A percentile compares a stretch with the other conserved stretches of the same genome.
These are phyloP conservation scores for Zarea fungicola DNA, from an alignment of 2,329 filamentous ascomycete genomes.

Conservation along the genomic window DNA sequence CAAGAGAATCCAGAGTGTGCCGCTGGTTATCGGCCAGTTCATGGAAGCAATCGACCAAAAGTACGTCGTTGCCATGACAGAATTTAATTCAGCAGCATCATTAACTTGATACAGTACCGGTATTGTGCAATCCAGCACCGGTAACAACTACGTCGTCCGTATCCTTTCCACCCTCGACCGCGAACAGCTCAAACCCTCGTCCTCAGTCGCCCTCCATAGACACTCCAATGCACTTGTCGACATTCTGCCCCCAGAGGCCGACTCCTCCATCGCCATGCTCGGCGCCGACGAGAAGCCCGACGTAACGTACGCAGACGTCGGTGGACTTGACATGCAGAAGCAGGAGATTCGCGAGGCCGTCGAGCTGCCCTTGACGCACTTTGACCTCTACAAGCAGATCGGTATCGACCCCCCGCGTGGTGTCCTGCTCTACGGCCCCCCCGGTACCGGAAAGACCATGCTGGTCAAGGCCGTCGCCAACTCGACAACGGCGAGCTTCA, in stretches of 20 bases:
- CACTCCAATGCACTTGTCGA: constrained; percentile 98
- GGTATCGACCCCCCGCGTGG: constrained; percentile 97
- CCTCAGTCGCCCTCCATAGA: constrained; percentile 92
- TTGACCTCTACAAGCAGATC: constrained; percentile 98
- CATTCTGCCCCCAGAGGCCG: constrained; percentile 96
- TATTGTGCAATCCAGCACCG: constrained; percentile 96
- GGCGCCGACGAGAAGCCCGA: constrained; percentile 96
- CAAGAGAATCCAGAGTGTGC: constrained; percentile 98
- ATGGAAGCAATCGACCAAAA: constrained; percentile 99
- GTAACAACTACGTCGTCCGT: constrained; percentile 97
- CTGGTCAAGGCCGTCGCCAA: constrained; percentile 97
- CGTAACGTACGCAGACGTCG: constrained; percentile 95
- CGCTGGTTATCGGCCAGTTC: constrained; percentile 96
- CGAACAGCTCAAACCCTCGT: constrained; percentile 95
- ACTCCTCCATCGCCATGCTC: constrained; percentile 98
- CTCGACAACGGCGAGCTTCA: constrained; percentile 96
- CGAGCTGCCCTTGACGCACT: constrained; percentile 92
- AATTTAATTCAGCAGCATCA: constrained; percentile 16
- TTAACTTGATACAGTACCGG: constrained; percentile 63
- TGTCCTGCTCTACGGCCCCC: constrained; percentile 92
- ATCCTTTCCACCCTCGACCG: constrained; percentile 98
- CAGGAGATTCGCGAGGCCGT: constrained; percentile 98
- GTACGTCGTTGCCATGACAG: constrained; percentile 46
- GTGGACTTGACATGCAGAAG: constrained; percentile 98
- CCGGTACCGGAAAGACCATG: constrained; percentile 96